A percentile compares a stretch with the other conserved stretches of the same genome.
Conservation (phyloP, 192 early-diverging fungal species). For the Backusella mclennaniae region DNA sequence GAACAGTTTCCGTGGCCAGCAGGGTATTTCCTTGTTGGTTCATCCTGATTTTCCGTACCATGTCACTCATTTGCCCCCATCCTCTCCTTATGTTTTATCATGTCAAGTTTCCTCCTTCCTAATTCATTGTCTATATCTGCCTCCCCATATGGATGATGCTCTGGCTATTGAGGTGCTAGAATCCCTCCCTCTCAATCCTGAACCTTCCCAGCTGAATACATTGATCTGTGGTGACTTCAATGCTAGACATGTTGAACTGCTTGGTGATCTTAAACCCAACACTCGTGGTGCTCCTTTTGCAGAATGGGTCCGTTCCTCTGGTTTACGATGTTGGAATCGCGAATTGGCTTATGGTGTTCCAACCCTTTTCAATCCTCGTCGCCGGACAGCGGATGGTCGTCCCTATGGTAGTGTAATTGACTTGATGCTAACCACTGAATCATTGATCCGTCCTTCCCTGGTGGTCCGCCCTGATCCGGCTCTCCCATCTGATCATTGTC, state of each 20-base stretch:
- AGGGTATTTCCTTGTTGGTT: background rate
- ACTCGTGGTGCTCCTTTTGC: background rate
- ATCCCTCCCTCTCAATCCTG: background rate
- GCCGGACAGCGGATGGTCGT: background rate
- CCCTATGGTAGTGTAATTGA: background rate
- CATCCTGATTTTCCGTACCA: background rate
- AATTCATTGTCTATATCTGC: background rate
- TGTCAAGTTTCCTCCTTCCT: background rate
- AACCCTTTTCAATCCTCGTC: background rate
- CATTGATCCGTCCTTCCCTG: too few species aligned
- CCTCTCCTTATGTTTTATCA: background rate
- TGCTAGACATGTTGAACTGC: background rate
- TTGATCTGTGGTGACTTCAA: background rate
- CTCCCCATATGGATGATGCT: background rate
- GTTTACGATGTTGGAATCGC: background rate
- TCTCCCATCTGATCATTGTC: too few species aligned
- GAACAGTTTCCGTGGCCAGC: background rate
- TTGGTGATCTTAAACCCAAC: background rate
- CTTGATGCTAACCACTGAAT: too few species aligned
- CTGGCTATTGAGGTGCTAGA: background rate
- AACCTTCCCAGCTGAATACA: background rate
- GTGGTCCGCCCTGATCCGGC: background rate
- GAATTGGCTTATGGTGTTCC: background rate
- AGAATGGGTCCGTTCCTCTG: background rate
- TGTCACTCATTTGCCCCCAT: background rate